These are phyloP conservation scores for Fraxinus baroniana DNA, from an alignment of 305 asterid genomes.

Conservation along the genomic window DNA sequence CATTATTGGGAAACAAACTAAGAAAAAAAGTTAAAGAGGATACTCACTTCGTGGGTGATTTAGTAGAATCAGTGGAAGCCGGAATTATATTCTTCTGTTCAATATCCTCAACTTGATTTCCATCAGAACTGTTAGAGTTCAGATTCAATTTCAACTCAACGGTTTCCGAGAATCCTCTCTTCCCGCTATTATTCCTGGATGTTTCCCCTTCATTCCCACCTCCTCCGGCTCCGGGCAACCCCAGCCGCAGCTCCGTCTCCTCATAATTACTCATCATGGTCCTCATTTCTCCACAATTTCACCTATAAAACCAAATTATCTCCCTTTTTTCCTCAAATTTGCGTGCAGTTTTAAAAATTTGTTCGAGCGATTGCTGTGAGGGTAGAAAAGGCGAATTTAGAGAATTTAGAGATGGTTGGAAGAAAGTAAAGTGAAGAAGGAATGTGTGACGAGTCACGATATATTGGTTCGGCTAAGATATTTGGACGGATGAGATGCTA, in stretches of 20 bases:
- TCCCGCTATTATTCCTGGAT: slow-evolving; percentile 1
- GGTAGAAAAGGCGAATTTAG: background rate
- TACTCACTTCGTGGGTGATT: slow-evolving; percentile 34
- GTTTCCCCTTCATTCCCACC: background rate
- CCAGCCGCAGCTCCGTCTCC: slow-evolving; percentile 33
- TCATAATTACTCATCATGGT: slow-evolving; percentile 19
- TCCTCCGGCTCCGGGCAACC: slow-evolving; percentile 28
- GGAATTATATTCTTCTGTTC: slow-evolving; percentile 18
- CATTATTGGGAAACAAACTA: background rate
- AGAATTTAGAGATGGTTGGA: background rate
- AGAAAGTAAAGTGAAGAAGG: background rate
- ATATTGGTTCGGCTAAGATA: background rate
- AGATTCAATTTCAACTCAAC: slow-evolving; percentile 34
- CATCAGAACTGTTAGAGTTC: background rate
- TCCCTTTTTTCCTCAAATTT: background rate
- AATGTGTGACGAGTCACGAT: background rate
- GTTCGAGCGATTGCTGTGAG: background rate
- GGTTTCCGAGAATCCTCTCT: slow-evolving; percentile 31
- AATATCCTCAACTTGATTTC: background rate
- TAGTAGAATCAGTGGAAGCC: slow-evolving; percentile 1
- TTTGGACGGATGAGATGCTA: slow-evolving; percentile 21
- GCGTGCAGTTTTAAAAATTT: background rate
- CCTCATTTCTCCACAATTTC: slow-evolving; percentile 1
- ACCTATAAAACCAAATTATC: background rate
- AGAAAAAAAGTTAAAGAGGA: background rate